These are phyloP conservation scores for Echites panduratus DNA, from an alignment of 257 asterid genomes.

Conservation along the genomic window DNA sequence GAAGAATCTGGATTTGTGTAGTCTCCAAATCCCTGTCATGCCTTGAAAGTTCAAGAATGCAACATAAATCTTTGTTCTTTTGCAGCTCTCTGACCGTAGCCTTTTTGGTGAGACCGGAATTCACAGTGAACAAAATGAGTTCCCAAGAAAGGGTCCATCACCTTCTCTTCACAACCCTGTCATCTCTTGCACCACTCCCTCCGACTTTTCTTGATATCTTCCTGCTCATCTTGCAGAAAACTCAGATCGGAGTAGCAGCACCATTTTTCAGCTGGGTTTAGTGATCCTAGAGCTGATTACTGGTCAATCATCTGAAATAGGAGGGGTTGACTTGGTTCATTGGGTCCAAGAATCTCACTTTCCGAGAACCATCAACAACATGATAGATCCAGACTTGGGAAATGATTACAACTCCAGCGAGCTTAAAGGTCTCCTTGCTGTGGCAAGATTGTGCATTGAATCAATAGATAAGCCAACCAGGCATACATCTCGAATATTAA, in stretches of 20 bases:
- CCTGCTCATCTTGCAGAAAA: conserved; percentile 37
- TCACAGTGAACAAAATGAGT: conserved; percentile 18
- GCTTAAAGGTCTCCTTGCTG: conserved; percentile 54
- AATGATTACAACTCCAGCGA: conserved; percentile 54
- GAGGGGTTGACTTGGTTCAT: conserved; percentile 52
- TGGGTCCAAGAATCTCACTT: conserved; percentile 65
- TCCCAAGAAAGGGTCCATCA: conserved; percentile 46
- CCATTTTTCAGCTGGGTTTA: conserved; percentile 75
- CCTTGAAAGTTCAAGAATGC: neutral
- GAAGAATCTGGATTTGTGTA: neutral
- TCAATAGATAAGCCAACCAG: conserved; percentile 42
- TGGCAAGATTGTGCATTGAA: conserved; percentile 69
- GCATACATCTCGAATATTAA: conserved; percentile 50
- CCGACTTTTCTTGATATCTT: neutral
- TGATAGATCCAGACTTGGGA: conserved; percentile 91
- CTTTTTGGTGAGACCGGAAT: conserved; percentile 31
- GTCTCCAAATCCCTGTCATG: neutral
- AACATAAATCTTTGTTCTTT: neutral
- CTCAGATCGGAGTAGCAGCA: conserved; percentile 40
- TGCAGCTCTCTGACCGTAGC: conserved; percentile 69
- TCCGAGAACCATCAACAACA: conserved; percentile 52
- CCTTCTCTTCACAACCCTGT: neutral
- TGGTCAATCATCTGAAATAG: conserved; percentile 75
- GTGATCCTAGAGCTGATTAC: conserved; percentile 81
- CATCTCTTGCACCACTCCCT: neutral